These are phyloP conservation scores for Starmerella bacillaris DNA, from an alignment of 805 yeast species.

Conservation along the genomic window DNA sequence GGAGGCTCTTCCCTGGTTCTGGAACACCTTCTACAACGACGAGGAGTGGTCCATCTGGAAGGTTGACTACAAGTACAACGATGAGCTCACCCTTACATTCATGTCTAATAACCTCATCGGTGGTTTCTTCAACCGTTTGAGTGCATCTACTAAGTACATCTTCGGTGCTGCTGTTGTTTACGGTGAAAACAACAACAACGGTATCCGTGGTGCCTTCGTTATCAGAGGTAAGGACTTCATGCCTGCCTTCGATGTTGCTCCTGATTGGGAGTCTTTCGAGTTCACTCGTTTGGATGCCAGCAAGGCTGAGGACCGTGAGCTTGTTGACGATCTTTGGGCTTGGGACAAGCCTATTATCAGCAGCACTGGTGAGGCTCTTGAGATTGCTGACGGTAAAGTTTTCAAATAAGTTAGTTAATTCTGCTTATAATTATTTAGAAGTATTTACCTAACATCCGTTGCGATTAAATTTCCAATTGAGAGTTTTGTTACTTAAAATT, in stretches of 20 bases:
- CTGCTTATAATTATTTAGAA: no score
- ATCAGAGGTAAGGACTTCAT: slow-evolving; percentile 82
- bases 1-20: slow-evolving; percentile 92
- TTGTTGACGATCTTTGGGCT: slow-evolving; percentile 83
- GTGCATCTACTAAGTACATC: slow-evolving; percentile 81
- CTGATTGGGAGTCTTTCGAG: slow-evolving; percentile 92
- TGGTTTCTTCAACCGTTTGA: slow-evolving; percentile 91
- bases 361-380: slow-evolving; percentile 55
- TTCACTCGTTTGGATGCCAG: slow-evolving; percentile 70
- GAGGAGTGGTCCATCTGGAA: slow-evolving; percentile 88
- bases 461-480: no score
- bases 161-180: slow-evolving; percentile 87
- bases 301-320: slow-evolving; percentile 57
- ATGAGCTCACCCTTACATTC: slow-evolving; percentile 88
- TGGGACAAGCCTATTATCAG: slow-evolving; percentile 88
- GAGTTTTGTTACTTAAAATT: no score
- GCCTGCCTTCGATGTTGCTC: slow-evolving; percentile 96
- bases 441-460: no score
- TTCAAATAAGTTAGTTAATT: slow-evolving; percentile 75
- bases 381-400: slow-evolving; percentile 95
- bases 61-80: slow-evolving; percentile 94
- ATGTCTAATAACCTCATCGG: slow-evolving; percentile 97
- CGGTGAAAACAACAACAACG: slow-evolving; percentile 97
- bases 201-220: slow-evolving; percentile 86
- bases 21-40: slow-evolving; percentile 74